Conservation (phyloP, 2,329 filamentous ascomycete species). For the Pseudogymnoascus sp. region DNA sequence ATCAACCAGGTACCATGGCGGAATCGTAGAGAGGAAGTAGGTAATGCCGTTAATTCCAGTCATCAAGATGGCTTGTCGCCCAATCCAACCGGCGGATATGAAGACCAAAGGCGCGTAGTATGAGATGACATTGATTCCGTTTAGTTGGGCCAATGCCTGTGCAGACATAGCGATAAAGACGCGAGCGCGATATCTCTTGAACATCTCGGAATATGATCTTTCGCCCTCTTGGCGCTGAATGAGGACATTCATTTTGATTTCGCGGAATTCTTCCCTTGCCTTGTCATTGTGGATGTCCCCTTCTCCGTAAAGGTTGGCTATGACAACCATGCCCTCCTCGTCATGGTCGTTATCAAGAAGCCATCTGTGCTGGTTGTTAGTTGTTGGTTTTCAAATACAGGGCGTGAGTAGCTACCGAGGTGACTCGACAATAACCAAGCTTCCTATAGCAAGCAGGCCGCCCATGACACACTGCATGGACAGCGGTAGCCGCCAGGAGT, state of each 20-base stretch:
- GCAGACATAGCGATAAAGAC: constrained; percentile 99
- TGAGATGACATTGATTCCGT: constrained; percentile 98
- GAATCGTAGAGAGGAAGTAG: constrained; percentile 85
- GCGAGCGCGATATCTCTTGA: constrained; percentile 79
- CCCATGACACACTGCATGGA: constrained; percentile 95
- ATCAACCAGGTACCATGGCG: constrained; percentile 96
- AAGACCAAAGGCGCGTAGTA: constrained; percentile 93
- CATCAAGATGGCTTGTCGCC: constrained; percentile 88
- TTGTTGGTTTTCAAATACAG: neutral
- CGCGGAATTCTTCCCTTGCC: constrained; percentile 90
- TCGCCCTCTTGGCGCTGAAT: constrained; percentile 92
- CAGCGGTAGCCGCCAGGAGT: constrained; percentile 85
- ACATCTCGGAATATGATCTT: constrained; percentile 88
- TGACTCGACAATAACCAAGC: constrained; percentile 90
- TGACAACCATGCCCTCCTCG: constrained; percentile 96
- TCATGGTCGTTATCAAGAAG: constrained; percentile 95
- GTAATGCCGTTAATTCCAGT: constrained; percentile 91
- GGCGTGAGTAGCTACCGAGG: constrained; percentile 53
- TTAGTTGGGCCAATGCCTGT: constrained; percentile 88
- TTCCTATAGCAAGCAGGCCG: constrained; percentile 72
- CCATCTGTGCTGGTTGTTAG: constrained; percentile 57
- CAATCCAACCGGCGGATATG: constrained; percentile 91
- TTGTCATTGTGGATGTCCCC: constrained; percentile 91
- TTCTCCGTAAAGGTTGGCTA: constrained; percentile 92
- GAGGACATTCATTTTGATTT: constrained; percentile 98